A percentile compares a stretch with the other conserved stretches of the same genome.
Conservation (phyloP, 148 eudicot species). For the Linanthus parryae region DNA sequence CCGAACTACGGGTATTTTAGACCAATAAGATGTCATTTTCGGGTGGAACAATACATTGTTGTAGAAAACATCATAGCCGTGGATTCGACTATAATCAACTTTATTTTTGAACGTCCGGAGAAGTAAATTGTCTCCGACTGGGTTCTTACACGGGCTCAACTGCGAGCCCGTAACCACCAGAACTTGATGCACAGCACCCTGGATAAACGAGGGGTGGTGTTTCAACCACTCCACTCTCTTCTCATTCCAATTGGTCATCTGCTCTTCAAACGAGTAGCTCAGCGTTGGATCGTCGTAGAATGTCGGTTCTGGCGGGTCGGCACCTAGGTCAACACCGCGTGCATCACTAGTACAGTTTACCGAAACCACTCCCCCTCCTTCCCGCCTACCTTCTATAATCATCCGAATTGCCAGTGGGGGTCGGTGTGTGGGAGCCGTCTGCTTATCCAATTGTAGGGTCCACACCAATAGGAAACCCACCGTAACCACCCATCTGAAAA, state of each 20-base stretch:
- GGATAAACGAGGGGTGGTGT: constrained; percentile 14
- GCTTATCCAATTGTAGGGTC: neutral
- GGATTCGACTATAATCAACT: constrained; percentile 32
- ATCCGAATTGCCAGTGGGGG: too few species aligned
- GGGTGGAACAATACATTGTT: constrained; percentile 34
- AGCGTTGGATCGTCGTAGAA: constrained; percentile 7
- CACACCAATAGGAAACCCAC: neutral
- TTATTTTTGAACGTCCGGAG: constrained; percentile 28
- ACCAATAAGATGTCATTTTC: constrained; percentile 46
- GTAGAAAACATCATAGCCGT: constrained; percentile 31
- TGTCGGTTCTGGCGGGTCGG: neutral
- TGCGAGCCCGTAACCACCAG: constrained; percentile 31
- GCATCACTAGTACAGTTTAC: neutral
- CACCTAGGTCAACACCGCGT: neutral
- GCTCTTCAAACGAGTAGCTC: constrained; percentile 17
- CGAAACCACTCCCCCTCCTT: neutral
- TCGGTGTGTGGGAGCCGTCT: neutral
- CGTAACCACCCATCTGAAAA: too few species aligned
- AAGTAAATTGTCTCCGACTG: constrained; percentile 22
- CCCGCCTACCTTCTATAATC: too few species aligned
- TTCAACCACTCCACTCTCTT: constrained; percentile 28
- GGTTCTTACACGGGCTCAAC: constrained; percentile 24
- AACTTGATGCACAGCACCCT: constrained; percentile 5
- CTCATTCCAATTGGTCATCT: constrained; percentile 22
- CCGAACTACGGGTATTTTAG: constrained; percentile 49